phyloP scores from a whole-genome alignment of 257 asterid genomes.

The Schizonepeta tenuifolia region DNA sequence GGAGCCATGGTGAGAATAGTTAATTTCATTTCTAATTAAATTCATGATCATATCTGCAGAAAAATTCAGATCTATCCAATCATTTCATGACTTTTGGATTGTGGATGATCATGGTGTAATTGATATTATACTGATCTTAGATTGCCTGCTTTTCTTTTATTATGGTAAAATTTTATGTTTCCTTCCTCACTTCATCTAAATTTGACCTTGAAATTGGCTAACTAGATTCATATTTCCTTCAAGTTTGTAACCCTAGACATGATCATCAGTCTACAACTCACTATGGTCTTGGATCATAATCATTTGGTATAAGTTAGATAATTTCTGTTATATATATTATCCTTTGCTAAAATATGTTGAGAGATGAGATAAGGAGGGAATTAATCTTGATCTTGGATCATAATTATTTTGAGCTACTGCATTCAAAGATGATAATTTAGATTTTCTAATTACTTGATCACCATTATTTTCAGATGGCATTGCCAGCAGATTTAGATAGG shows the following conservation, averaged over 20 bases:
- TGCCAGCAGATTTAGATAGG: conserved; percentile 62
- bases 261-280: conserved; percentile 23
- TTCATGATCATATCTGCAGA: neutral
- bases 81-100: neutral
- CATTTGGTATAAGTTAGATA: too few relatives aligned
- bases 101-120: neutral
- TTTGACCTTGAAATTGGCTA: neutral
- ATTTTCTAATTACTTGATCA: neutral
- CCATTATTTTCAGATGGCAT: conserved; percentile 59
- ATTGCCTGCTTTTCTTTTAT: neutral
- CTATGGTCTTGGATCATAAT: too few relatives aligned
- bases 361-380: neutral
- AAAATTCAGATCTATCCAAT: neutral
- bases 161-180: neutral
- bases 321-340: neutral
- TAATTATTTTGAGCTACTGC: neutral
- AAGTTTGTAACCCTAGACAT: conserved; percentile 36
- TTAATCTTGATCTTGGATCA: neutral
- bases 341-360: neutral
- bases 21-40: neutral
- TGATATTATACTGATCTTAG: neutral
- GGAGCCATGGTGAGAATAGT: conserved; percentile 50
- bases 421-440: neutral
- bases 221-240: neutral
- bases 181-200: neutral